A percentile compares a stretch with the other conserved stretches of the same genome.
Evolutionary conservation across 176 grass and related monocot species (phyloP).

Genomic region (Carex pumila): DNA sequence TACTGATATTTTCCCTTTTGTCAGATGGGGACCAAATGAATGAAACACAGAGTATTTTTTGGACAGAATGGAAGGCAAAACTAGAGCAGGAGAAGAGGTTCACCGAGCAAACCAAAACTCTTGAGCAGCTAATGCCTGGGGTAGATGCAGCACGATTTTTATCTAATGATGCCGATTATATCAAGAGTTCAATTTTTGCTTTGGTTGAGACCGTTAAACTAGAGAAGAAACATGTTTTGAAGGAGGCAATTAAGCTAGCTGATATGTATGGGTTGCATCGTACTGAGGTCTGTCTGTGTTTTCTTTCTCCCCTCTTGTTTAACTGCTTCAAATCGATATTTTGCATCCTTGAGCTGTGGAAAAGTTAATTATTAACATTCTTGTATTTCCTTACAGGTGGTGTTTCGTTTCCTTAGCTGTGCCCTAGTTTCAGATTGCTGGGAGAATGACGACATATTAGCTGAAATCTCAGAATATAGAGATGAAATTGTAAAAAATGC

Average conservation of each 20-base stretch:
- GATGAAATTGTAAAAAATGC: slow-evolving; percentile 77
- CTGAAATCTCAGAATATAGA: slow-evolving; percentile 80
- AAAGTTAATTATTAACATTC: slow-evolving; percentile 24
- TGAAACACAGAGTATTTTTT: slow-evolving; percentile 61
- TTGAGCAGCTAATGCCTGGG: slow-evolving; percentile 72
- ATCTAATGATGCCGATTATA: slow-evolving; percentile 65
- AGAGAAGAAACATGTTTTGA: slow-evolving; percentile 81
- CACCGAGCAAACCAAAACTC: slow-evolving; percentile 72
- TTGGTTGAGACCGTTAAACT: slow-evolving; percentile 64
- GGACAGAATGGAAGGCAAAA: slow-evolving; percentile 90
- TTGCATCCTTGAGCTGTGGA: slow-evolving; percentile 24
- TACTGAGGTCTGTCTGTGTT: slow-evolving; percentile 48
- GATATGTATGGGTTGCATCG: slow-evolving; percentile 74
- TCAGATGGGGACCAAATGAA: slow-evolving; percentile 82
- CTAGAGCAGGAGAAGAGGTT: slow-evolving; percentile 80
- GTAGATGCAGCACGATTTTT: slow-evolving; percentile 65
- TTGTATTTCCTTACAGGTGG: slow-evolving; percentile 52
- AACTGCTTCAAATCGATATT: background rate
- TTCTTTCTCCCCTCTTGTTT: background rate
- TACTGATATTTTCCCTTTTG: slow-evolving; percentile 29
- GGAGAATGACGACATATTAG: slow-evolving; percentile 80
- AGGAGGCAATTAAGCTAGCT: slow-evolving; percentile 76
- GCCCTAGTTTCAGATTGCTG: slow-evolving; percentile 77
- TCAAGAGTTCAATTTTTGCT: slow-evolving; percentile 60
- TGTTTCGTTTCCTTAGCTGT: slow-evolving; percentile 70